Evolutionary conservation across 257 asterid species (phyloP).

Genomic region (Petunia secreta): DNA sequence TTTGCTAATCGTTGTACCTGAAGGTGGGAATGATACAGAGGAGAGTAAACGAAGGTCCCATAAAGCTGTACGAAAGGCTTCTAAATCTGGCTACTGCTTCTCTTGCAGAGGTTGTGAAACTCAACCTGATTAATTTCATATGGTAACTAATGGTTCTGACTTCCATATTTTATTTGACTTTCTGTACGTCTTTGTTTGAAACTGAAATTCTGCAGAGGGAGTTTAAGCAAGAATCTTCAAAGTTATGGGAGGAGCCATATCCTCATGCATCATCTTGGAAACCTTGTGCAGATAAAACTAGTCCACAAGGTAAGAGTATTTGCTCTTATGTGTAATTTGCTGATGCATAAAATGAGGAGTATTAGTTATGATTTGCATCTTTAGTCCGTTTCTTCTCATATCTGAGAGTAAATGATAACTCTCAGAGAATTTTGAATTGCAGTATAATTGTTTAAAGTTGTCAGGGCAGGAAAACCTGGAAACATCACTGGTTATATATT

Average conservation of each 20-base stretch:
- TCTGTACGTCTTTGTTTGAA: not conserved
- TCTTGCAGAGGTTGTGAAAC: slow-evolving; percentile 64
- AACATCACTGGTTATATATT: slow-evolving; percentile 64
- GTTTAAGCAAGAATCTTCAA: slow-evolving; percentile 43
- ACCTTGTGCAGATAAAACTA: slow-evolving; percentile 71
- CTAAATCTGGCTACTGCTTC: slow-evolving; percentile 69
- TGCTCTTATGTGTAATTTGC: not conserved
- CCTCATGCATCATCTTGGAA: slow-evolving; percentile 70
- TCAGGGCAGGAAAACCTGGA: slow-evolving; percentile 61
- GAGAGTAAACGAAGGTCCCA: slow-evolving; percentile 28
- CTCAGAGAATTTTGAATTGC: slow-evolving; percentile 30
- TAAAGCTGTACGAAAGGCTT: slow-evolving; percentile 65
- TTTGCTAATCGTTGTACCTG: slow-evolving; percentile 34
- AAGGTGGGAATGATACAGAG: slow-evolving; percentile 14
- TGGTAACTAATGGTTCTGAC: not conserved
- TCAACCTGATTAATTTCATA: not conserved
- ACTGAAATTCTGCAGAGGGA: slow-evolving; percentile 47
- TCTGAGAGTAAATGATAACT: slow-evolving; percentile 25
- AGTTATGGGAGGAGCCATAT: slow-evolving; percentile 72
- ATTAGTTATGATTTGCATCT: not conserved
- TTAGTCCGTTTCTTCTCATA: not conserved
- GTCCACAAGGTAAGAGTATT: slow-evolving; percentile 45
- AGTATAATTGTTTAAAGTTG: slow-evolving; percentile 48
- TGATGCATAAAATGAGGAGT: not conserved
- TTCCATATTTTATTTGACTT: not conserved